Evolutionary conservation across 306 rosid genomes (phyloP).

Genomic region (Malus sylvestris): DNA sequence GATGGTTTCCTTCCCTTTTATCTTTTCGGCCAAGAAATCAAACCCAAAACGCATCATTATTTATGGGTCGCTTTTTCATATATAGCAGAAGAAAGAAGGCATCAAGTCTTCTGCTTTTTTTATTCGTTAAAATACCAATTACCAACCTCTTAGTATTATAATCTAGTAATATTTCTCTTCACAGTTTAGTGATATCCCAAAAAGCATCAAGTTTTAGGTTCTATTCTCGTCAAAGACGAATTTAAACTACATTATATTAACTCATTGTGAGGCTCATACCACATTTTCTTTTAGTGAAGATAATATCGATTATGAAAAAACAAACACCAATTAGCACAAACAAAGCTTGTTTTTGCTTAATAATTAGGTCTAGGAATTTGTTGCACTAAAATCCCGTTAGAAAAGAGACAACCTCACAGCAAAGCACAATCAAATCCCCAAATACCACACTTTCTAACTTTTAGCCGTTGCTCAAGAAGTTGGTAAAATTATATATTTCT

Average conservation of each 20-base stretch:
- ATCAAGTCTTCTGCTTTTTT: neutral
- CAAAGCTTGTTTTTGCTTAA: neutral
- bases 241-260: too few species aligned
- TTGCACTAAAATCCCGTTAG: constrained; percentile 16
- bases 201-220: too few species aligned
- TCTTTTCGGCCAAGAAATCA: constrained; percentile 28
- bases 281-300: neutral
- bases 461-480: constrained; percentile 41
- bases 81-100: constrained; percentile 5
- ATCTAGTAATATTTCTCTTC: rapidly evolving
- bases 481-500: neutral
- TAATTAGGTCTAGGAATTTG: neutral
- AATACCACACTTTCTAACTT: constrained; percentile 12
- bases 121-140: neutral
- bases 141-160: rapidly evolving
- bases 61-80: constrained; percentile 29
- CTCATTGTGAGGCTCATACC: too few species aligned
- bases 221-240: rapidly evolving
- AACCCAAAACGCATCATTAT: constrained; percentile 35
- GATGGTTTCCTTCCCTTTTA: constrained; percentile 29
- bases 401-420: neutral
- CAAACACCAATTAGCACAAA: neutral
- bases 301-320: too few species aligned
- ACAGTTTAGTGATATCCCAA: too few species aligned
- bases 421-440: constrained; percentile 18